Conservation (phyloP, 2,329 filamentous ascomycete genomes). For the Paradendryphiella salina region DNA sequence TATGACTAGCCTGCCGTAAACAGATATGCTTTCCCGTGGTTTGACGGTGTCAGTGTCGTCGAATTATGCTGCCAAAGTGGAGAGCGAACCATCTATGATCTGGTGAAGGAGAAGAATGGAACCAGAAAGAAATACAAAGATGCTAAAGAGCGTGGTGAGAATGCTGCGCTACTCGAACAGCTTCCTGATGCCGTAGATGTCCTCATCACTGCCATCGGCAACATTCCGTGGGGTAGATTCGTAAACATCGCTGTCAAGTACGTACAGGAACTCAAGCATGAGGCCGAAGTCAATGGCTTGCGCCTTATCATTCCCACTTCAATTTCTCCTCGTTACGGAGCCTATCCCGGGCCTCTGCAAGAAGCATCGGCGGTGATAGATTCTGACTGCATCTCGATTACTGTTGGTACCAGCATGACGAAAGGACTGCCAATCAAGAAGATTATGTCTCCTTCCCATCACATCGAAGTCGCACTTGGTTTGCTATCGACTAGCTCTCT, state of each 20-base stretch:
- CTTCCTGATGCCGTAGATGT: slow-evolving; percentile 10
- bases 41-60: slow-evolving; percentile 10
- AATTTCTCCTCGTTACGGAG: slow-evolving; percentile 4
- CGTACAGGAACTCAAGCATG: slow-evolving; percentile 9
- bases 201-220: slow-evolving; percentile 8
- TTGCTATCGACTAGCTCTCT: slow-evolving; percentile 2
- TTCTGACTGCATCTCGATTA: slow-evolving; percentile 4
- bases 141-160: slow-evolving; percentile 3
- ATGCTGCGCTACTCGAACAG: slow-evolving; percentile 6
- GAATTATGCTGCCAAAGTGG: slow-evolving; percentile 8
- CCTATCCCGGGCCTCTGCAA: not conserved
- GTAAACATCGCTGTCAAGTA: slow-evolving; percentile 7
- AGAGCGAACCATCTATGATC: slow-evolving; percentile 7
- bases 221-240: not conserved
- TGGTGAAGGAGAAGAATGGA: slow-evolving; percentile 9
- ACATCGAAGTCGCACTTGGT: slow-evolving; percentile 9
- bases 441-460: slow-evolving; percentile 8
- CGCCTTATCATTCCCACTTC: slow-evolving; percentile 5
- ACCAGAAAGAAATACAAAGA: slow-evolving; percentile 8
- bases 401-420: slow-evolving; percentile 6
- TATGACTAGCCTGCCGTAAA: not conserved
- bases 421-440: slow-evolving; percentile 2
- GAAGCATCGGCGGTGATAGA: not conserved
- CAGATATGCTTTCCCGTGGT: slow-evolving; percentile 10
- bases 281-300: slow-evolving; percentile 10